phyloP scores from a whole-genome alignment of 176 grass and related monocot genomes.

The Cenchrus purpureus region DNA sequence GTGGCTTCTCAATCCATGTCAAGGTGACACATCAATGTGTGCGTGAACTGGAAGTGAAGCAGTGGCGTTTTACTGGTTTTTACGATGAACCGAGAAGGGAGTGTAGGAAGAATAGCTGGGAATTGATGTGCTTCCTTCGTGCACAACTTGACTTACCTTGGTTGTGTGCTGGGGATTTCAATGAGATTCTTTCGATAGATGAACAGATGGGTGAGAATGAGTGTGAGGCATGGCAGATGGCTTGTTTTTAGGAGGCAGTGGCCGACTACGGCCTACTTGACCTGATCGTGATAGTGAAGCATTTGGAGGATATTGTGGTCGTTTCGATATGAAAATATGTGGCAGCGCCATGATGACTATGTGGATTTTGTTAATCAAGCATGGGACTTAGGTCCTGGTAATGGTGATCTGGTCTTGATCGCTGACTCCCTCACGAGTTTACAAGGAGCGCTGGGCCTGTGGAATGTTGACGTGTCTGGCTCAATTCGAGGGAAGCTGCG shows the following conservation, averaged over 20 bases:
- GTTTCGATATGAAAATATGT: neutral
- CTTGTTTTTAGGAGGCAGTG: fast-evolving
- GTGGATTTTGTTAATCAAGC: no score
- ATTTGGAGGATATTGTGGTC: fast-evolving
- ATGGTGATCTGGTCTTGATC: no score
- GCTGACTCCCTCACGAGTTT: no score
- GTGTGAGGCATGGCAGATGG: neutral
- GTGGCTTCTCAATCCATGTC: no score
- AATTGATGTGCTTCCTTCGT: fast-evolving
- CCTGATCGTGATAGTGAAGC: neutral
- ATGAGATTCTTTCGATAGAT: no score
- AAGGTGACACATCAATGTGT: no score
- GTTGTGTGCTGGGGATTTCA: no score
- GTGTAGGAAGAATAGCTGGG: fast-evolving
- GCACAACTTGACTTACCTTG: no score
- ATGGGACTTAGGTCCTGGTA: neutral
- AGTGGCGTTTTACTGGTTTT: neutral
- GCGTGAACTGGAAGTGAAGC: no score
- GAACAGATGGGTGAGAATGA: no score
- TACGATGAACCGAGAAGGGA: neutral
- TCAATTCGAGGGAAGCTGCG: neutral
- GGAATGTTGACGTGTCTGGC: neutral
- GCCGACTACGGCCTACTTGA: neutral
- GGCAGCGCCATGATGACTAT: neutral
- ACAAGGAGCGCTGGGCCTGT: fast-evolving